Evolutionary conservation across 176 grass and related monocot genomes (phyloP), one percentile per base, ranked within the genome.

Genomic region (Miscanthus lutarioriparius): DNA sequence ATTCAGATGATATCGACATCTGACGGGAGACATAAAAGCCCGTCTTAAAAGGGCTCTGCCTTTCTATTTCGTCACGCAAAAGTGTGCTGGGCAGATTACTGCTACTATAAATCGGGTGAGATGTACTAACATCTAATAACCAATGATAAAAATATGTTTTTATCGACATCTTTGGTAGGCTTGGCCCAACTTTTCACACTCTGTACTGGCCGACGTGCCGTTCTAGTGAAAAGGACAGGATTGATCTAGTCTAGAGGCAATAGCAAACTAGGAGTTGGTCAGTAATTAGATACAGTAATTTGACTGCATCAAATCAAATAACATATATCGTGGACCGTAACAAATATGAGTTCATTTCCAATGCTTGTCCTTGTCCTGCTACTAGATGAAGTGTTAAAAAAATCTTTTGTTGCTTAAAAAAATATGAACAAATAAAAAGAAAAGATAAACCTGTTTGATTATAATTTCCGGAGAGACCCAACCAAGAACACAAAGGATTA

Each of bases 401-500:
- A 17, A 76, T 74, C 25, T 47, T 28, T 26, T 0, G 0, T 7
- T 4, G 1, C 28, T n/a, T 19, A 10, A 30, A 49, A 49, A 47
- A 54, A 7, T 16, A 16, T 47, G 23, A 30, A 73, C n/a, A 9
- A 15, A 23, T 16, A 19, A 74, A 49, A 19, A 20, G 28, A 30
- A 26, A n/a, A n/a, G n/a, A n/a, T n/a, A n/a, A n/a, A n/a, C n/a
- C 14, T 11, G 20, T 49, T 78, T 74, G 62, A 12, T 10, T 22
- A 8, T 67, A 30, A 20, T 67, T 41, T 48, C 39, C 43, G 0
- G 12, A 16, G 85, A 83, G 47, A 87, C 75, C 68, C 61, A 68
- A 35, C 61, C 75, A 83, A 75, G 68, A 80, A 87, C 47, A 86
- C 88, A 90, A 86, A 67, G 88, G 82, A 90, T 86, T 83, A 83